Base-by-base conservation (phyloP, 179 eudicot species). In the Silene coronaria region DNA sequence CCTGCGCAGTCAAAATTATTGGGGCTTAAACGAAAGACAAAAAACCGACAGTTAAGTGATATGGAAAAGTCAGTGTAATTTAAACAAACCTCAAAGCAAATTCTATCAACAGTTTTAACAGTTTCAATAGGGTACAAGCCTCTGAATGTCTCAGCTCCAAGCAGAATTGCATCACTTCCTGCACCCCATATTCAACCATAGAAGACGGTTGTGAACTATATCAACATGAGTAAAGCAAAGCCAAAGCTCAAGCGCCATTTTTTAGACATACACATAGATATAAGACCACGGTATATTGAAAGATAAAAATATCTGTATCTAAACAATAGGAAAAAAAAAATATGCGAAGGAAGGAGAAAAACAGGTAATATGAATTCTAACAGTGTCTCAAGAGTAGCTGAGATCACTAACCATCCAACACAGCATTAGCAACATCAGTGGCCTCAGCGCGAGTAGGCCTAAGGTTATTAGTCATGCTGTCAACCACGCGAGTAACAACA, bases 371-470 rank as follows among this genome's bases (percentile, higher is more conserved):
- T 63, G 68, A 46, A 38, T 9, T 61, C 73, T 53, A 34, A 59
- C 36, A 51, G 45, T 32, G 24, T 27, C 38, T 28, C 1, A 6
- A 22, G 66, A 3, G 45, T 51, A 32, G 38, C 13, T 36, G 46
- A 58, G 63, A 51, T 69, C 34, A 82, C 86, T 78, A 70, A 85
- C 88, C 99, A 81, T 95, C 99, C 74, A 95, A 80, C 7, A 95
- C 91, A 84, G 97, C 99, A 86, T 95, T 95, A 38, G 99, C 99
- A 75, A 95, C 97, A 88, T 95, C 97, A 82, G 99, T 95, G 61
- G 97, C 99, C 80, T 92, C 97, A 16, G 99, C 99, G 81, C 99
- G 97, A 75, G 99, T 92, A 72, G 99, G 99, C 59, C 99, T 85
- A 63, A 95, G 87, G 83, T 92, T 95, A 75, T 89, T 90, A 76